Evolutionary conservation across 441 rosid species (phyloP).

Genomic region (Erodium moschatum): DNA sequence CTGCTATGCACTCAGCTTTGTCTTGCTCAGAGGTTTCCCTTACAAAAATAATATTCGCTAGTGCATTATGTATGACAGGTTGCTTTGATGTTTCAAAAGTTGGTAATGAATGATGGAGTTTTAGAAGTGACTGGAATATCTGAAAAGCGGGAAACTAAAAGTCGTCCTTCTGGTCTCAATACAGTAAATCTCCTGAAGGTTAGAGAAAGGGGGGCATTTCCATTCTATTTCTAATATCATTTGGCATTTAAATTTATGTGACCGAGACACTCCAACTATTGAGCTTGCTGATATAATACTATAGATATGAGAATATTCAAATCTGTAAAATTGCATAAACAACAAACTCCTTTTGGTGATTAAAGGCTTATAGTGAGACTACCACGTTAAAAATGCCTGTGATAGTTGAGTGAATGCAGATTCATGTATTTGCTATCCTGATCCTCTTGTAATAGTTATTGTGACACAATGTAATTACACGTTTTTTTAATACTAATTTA

Average conservation of each 20-base stretch:
- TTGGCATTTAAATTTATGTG: not conserved
- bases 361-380: too few relatives aligned
- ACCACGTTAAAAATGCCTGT: too few relatives aligned
- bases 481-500: too few relatives aligned
- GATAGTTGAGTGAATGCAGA: too few relatives aligned
- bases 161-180: conserved; percentile 80
- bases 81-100: conserved; percentile 65
- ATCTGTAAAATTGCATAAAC: too few relatives aligned
- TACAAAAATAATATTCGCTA: conserved; percentile 12
- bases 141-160: conserved; percentile 67
- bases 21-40: conserved; percentile 10
- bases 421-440: too few relatives aligned
- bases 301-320: too few relatives aligned
- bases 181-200: conserved; percentile 91
- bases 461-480: too few relatives aligned
- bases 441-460: too few relatives aligned
- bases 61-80: conserved; percentile 41
- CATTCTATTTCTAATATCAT: conserved; percentile 14
- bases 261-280: too few relatives aligned
- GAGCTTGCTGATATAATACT: too few relatives aligned
- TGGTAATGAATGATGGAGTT: conserved; percentile 57
- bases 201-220: conserved; percentile 17
- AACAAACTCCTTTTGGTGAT: too few relatives aligned
- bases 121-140: conserved; percentile 58
- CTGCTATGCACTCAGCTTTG: conserved; percentile 17